Conservation (phyloP, 2,329 filamentous ascomycete genomes). For the Fusarium sp. region DNA sequence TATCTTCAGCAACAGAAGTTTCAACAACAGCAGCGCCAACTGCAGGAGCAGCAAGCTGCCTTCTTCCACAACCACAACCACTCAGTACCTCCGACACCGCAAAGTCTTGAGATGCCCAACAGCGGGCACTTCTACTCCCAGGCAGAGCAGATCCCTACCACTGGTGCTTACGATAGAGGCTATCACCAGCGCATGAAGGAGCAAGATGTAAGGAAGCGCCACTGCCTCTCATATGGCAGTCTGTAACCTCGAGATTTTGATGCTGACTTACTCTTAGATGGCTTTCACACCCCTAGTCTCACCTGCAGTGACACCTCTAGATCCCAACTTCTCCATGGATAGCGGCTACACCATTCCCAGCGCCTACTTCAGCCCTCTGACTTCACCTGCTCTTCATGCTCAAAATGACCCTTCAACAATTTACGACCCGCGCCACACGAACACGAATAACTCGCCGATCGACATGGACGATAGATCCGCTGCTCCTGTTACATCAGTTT, state of each 20-base stretch:
- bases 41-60: constrained; percentile 67
- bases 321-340: constrained; percentile 73
- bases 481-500: constrained; percentile 52
- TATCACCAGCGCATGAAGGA: constrained; percentile 76
- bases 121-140: constrained; percentile 69
- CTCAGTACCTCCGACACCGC: constrained; percentile 81
- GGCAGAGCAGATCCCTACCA: constrained; percentile 63
- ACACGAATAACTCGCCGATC: constrained; percentile 61
- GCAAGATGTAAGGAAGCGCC: constrained; percentile 65
- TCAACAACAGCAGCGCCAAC: constrained; percentile 68
- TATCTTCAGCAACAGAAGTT: constrained; percentile 72
- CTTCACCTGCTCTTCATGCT: constrained; percentile 81
- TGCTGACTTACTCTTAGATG: constrained; percentile 61
- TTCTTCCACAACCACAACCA: constrained; percentile 66
- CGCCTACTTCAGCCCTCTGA: constrained; percentile 85
- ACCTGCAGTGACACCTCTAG: constrained; percentile 84
- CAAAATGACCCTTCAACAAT: constrained; percentile 39
- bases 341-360: constrained; percentile 71
- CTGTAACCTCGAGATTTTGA: neutral
- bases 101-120: constrained; percentile 78
- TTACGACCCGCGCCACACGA: constrained; percentile 49
- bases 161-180: constrained; percentile 70
- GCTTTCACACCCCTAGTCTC: constrained; percentile 84
- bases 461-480: constrained; percentile 65
- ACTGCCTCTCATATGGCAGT: neutral